Evolutionary conservation across 1,284 basidiomycete species (phyloP), one percentile per base, ranked within the genome.

Genomic region (Psilocybe mexicana): DNA sequence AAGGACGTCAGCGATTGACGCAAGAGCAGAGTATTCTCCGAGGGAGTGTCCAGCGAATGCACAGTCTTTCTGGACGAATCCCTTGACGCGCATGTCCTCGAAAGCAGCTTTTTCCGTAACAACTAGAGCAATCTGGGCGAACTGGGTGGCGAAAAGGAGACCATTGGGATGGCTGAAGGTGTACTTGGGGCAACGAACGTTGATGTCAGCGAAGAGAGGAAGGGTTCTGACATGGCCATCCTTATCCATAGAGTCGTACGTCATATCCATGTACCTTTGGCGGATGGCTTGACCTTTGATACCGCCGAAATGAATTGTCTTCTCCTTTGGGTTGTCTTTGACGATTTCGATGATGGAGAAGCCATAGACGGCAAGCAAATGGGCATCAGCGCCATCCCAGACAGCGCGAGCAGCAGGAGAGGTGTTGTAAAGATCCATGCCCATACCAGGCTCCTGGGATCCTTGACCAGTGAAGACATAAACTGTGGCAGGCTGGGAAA

Each of bases 401-500:
- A 98, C 95, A 48, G 93, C 91, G 66, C 92, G 92, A 62, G 96
- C 97, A 40, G 96, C 94, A 43, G 93, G 89, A 10, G 94, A 98
- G 65, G 79, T 86, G 73, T 88, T 90, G 83, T 98, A 99, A 2
- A 99, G 84, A 67, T 98, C 96, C 96, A 99, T 98, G 43, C 97
- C 96, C 96, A 99, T 99, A 40, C 96, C 94, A 49, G 91, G 89
- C 75, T 99, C 96, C 75, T 99, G 97, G 25, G 95, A 98, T 56
- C 96, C 96, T 74, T 99, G 96, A 51, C 96, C 96, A 54, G 96
- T 99, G 82, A 98, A 98, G 69, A 98, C 94, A 69, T 98, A 98
- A 51, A 93, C 93, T 14, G 96, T 97, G 12, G 88, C 86, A 2
- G 94, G 88, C 75, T 98, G 96, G 12, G 88, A 88, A 63, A 98